These are phyloP conservation scores for Plasmodium coatneyi DNA, from an alignment of 169 alveolate species.

Conservation along the genomic window DNA sequence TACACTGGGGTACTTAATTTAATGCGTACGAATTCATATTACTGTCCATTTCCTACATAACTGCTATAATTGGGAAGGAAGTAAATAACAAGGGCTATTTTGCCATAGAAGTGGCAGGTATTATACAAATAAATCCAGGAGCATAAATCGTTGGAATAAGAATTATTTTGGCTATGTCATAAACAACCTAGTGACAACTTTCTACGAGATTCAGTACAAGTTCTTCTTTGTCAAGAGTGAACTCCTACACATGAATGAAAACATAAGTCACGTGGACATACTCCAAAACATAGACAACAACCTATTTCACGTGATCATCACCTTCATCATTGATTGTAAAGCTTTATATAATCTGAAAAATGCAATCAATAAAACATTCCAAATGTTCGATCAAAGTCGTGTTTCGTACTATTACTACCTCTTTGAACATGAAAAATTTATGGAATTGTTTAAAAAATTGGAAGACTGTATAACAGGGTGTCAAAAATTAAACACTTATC, in stretches of 20 bases:
- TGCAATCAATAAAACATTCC: slow-evolving; percentile 5
- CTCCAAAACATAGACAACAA: neutral
- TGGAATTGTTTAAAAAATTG: slow-evolving; percentile 19
- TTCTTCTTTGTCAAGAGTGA: slow-evolving; percentile 29
- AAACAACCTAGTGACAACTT: slow-evolving; percentile 18
- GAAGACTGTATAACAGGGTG: slow-evolving; percentile 21
- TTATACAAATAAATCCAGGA: too few relatives aligned
- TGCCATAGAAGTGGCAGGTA: too few relatives aligned
- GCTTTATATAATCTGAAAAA: slow-evolving; percentile 28
- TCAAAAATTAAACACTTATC: slow-evolving; percentile 16
- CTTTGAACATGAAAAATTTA: slow-evolving; percentile 36
- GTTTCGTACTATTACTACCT: slow-evolving; percentile 15
- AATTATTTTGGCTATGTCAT: slow-evolving; percentile 28
- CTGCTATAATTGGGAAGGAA: too few relatives aligned
- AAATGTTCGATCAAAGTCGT: neutral
- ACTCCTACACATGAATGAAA: slow-evolving; percentile 8
- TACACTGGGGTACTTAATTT: too few relatives aligned
- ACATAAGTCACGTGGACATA: slow-evolving; percentile 28
- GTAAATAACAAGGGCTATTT: too few relatives aligned
- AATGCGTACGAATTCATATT: too few relatives aligned
- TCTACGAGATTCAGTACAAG: slow-evolving; percentile 37
- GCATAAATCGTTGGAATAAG: too few relatives aligned
- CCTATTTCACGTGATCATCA: slow-evolving; percentile 27
- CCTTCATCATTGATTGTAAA: slow-evolving; percentile 40
- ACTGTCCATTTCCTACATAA: too few relatives aligned